Base-by-base conservation (phyloP, 2,329 filamentous ascomycete genomes). In the Calonectria naviculata region DNA sequence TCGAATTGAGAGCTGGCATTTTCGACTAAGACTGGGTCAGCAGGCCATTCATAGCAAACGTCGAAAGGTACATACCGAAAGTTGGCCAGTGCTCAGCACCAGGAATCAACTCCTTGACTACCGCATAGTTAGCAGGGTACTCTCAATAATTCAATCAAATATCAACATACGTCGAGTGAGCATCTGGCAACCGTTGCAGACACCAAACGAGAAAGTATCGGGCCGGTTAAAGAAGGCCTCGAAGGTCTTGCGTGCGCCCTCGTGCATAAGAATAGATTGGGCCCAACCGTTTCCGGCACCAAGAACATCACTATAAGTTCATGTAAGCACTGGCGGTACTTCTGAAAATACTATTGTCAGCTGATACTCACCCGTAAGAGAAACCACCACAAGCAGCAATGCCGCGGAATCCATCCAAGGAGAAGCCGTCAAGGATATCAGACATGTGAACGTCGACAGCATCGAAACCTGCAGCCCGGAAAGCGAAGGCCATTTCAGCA, bases 131-230 rank as follows among this genome's bases (percentile, higher is more conserved):
- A 68, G 36, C 67, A 62, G 70, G 21, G 42, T 15, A 12, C 5
- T 31, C 52, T 29, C 19, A 26, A 21, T 5, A 58, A 17, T 34
- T 6, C 21, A 31, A 34, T n/a, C 6, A 10, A 3, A 1, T 1
- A 10, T 12, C 13, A 42, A 60, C 75, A 36, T 68, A 77, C 75
- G 82, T 62, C 95, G 91, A 7, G 93, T 93, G 46, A 98, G 87
- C 91, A 98, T 97, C 84, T 99, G 97, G 81, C 97, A 98, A 62
- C 97, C 97, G 82, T 99, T 99, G 89, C 97, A 98, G 38, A 98
- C 95, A 77, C 97, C 97, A 1, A 99, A 89, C 0, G 95, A 89
- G 83, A 99, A 98, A 0, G 97, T 98, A 81, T 98, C 95, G 5
- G 92, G 90, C 34, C 97, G 91, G 75, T 92, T 89, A 85, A 98